Evolutionary conservation across 305 asterid species (phyloP).

Genomic region (Fraxinus dipetala): DNA sequence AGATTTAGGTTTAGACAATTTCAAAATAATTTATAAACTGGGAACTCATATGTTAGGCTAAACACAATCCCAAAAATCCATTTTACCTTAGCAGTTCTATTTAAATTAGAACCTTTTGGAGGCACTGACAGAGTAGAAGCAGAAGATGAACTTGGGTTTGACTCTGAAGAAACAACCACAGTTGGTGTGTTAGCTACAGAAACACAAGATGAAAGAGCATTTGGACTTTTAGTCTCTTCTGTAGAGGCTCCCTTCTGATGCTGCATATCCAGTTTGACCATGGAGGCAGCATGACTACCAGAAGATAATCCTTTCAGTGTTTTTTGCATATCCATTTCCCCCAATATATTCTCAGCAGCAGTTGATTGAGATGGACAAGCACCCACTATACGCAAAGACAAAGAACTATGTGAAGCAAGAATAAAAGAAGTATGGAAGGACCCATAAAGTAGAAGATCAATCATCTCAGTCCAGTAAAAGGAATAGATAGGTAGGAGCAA

Average conservation of each 20-base stretch:
- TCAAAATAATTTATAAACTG: neutral
- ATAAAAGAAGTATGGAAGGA: slow-evolving; percentile 2
- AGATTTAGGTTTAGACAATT: neutral
- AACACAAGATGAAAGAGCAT: slow-evolving; percentile 31
- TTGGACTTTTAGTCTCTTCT: slow-evolving; percentile 29
- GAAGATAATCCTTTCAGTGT: slow-evolving; percentile 28
- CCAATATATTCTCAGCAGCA: slow-evolving; percentile 21
- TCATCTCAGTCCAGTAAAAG: neutral
- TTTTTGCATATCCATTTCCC: slow-evolving; percentile 25
- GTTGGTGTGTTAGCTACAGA: slow-evolving; percentile 30
- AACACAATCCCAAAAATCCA: slow-evolving; percentile 12
- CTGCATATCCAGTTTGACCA: slow-evolving; percentile 30
- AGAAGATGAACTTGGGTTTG: slow-evolving; percentile 44
- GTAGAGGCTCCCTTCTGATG: slow-evolving; percentile 28
- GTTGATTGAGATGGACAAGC: slow-evolving; percentile 37
- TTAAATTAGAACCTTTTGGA: slow-evolving; percentile 39
- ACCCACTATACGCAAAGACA: slow-evolving; percentile 35
- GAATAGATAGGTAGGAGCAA: neutral
- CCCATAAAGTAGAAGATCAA: slow-evolving; percentile 12
- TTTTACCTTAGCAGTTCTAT: slow-evolving; percentile 48
- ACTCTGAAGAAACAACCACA: slow-evolving; percentile 34
- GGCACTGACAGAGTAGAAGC: slow-evolving; percentile 36
- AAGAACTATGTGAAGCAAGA: neutral
- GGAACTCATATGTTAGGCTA: neutral
- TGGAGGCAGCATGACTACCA: slow-evolving; percentile 25